phyloP scores from a whole-genome alignment of 139 green algal genomes.

The Trebouxia sp. region DNA sequence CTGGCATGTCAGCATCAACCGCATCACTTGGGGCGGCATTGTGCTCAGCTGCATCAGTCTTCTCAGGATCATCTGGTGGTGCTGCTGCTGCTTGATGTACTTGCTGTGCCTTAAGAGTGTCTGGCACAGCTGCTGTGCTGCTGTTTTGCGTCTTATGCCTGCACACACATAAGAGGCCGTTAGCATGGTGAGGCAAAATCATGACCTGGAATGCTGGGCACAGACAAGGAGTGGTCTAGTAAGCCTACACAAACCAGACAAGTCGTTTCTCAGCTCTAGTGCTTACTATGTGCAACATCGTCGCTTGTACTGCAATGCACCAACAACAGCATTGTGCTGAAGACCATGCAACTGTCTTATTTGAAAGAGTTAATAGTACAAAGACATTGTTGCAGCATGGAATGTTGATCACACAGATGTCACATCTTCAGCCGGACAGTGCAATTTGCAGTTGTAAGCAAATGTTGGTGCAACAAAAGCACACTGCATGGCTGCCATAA shows the following conservation, averaged over 20 bases:
- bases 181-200: too few species aligned
- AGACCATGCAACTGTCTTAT: too few species aligned
- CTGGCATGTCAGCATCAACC: not conserved
- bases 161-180: not conserved
- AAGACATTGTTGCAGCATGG: too few species aligned
- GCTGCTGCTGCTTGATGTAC: not conserved
- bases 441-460: too few species aligned
- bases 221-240: not conserved
- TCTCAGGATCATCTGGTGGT: not conserved
- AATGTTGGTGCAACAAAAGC: not conserved
- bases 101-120: not conserved
- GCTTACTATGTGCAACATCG: too few species aligned
- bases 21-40: not conserved
- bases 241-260: not conserved
- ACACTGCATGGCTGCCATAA: not conserved
- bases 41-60: not conserved
- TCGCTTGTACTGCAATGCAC: too few species aligned
- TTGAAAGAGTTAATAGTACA: too few species aligned
- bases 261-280: too few species aligned
- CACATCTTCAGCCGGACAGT: too few species aligned
- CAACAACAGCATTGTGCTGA: too few species aligned
- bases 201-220: too few species aligned
- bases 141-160: not conserved
- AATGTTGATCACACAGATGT: too few species aligned
- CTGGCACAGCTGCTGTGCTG: not conserved